Conservation (phyloP, 2,329 filamentous ascomycete genomes). For the Trichoderma semiorbis region DNA sequence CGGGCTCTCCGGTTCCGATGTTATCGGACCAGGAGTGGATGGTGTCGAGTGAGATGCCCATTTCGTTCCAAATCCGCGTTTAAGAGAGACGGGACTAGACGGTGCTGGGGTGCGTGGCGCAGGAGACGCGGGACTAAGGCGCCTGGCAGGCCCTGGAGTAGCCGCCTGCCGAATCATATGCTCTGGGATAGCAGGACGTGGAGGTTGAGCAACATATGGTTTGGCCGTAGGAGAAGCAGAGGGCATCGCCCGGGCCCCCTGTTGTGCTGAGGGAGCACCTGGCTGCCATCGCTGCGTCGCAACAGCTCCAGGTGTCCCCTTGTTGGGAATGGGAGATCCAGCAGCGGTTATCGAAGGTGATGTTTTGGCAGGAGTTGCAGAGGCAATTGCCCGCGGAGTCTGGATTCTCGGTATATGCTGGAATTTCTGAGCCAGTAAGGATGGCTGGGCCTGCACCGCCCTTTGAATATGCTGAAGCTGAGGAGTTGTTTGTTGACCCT, state of each 20-base stretch:
- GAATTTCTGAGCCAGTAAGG: slow-evolving; percentile 18
- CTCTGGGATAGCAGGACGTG: slow-evolving; percentile 39
- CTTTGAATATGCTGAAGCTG: slow-evolving; percentile 10
- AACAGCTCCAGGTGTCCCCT: not conserved
- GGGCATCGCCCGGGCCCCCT: slow-evolving; percentile 26
- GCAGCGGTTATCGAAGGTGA: slow-evolving; percentile 23
- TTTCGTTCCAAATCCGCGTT: slow-evolving; percentile 49
- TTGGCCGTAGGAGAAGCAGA: slow-evolving; percentile 27
- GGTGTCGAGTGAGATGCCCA: slow-evolving; percentile 57
- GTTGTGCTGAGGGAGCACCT: slow-evolving; percentile 26
- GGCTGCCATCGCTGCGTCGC: slow-evolving; percentile 34
- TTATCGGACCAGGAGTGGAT: slow-evolving; percentile 49
- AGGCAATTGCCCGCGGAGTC: slow-evolving; percentile 31
- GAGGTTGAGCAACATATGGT: slow-evolving; percentile 32
- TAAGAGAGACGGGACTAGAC: slow-evolving; percentile 29
- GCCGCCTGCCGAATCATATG: slow-evolving; percentile 41
- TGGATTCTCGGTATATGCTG: slow-evolving; percentile 16
- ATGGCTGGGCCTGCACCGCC: slow-evolving; percentile 3
- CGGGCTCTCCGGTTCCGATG: slow-evolving; percentile 46
- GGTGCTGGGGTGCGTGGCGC: slow-evolving; percentile 36
- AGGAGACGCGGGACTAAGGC: slow-evolving; percentile 30
- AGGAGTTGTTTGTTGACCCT: not conserved
- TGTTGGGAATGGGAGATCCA: slow-evolving; percentile 23
- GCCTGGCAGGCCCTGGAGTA: slow-evolving; percentile 32
- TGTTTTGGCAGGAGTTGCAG: slow-evolving; percentile 29